A percentile compares a stretch with the other conserved stretches of the same genome.
These are phyloP conservation scores for Podospora pseudoanserina DNA, from an alignment of 495 filamentous ascomycete genomes.

Conservation along the genomic window DNA sequence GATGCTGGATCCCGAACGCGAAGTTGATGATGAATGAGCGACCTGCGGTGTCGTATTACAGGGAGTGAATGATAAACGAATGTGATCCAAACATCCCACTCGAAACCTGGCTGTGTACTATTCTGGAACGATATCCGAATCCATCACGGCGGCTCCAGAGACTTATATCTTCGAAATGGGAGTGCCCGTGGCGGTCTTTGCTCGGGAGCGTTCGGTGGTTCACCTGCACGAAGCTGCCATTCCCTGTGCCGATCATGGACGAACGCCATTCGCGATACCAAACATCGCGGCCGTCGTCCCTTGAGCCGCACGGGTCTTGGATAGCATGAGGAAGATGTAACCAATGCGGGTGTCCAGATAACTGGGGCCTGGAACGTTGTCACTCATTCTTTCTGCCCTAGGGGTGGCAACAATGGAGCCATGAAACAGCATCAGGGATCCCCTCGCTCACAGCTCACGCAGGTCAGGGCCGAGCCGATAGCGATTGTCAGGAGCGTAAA, in stretches of 20 bases:
- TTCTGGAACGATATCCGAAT: neutral
- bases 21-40: neutral
- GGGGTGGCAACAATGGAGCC: slow-evolving; percentile 19
- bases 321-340: neutral
- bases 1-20: neutral
- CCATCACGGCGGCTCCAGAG: neutral
- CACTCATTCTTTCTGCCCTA: slow-evolving; percentile 9
- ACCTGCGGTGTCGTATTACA: neutral
- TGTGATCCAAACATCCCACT: slow-evolving; percentile 1
- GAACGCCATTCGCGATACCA: slow-evolving; percentile 12
- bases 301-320: neutral
- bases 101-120: neutral
- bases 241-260: slow-evolving; percentile 18
- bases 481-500: neutral
- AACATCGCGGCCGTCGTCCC: neutral
- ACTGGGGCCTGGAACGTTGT: slow-evolving; percentile 1
- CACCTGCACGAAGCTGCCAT: neutral
- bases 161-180: slow-evolving; percentile 18
- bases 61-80: neutral
- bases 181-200: neutral
- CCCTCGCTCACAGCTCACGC: slow-evolving; percentile 3
- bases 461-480: neutral
- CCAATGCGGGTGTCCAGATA: slow-evolving; percentile 15
- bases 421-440: slow-evolving; percentile 11
- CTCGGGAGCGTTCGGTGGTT: slow-evolving; percentile 21